Conservation (phyloP, 768 basidiomycete genomes). For the Trametes maxima region DNA sequence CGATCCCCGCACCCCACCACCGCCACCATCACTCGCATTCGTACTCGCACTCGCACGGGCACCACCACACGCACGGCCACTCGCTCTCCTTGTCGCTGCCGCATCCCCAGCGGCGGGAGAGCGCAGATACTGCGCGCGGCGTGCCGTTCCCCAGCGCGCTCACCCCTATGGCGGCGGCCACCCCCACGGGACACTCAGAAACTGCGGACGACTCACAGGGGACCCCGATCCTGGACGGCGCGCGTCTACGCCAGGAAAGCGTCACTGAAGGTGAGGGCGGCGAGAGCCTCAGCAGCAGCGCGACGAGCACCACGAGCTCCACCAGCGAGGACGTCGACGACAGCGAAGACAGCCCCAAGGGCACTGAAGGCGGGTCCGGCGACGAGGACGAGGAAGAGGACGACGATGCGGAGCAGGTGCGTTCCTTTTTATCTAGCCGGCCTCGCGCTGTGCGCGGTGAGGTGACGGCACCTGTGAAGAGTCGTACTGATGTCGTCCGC, state of each 20-base stretch:
- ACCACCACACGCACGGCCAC: constrained; percentile 17
- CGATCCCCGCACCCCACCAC: constrained; percentile 39
- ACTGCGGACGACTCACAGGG: neutral
- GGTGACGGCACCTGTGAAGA: constrained; percentile 5
- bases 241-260: constrained; percentile 13
- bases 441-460: constrained; percentile 6
- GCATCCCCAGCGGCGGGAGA: constrained; percentile 26
- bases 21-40: constrained; percentile 30
- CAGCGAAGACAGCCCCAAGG: constrained; percentile 29
- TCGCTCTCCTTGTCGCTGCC: constrained; percentile 8
- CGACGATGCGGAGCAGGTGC: constrained; percentile 30
- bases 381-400: constrained; percentile 33
- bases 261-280: constrained; percentile 14
- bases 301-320: constrained; percentile 27
- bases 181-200: neutral
- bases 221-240: constrained; percentile 2
- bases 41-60: constrained; percentile 8
- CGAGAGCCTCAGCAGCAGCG: constrained; percentile 24
- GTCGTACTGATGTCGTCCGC: constrained; percentile 4
- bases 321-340: constrained; percentile 37
- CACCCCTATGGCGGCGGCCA: neutral
- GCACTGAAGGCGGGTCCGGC: constrained; percentile 27
- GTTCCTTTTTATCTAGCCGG: constrained; percentile 11
- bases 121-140: constrained; percentile 29
- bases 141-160: constrained; percentile 3